These are phyloP conservation scores for Mortierella sp. DNA, from an alignment of 371 early-diverging fungal species.

Conservation along the genomic window DNA sequence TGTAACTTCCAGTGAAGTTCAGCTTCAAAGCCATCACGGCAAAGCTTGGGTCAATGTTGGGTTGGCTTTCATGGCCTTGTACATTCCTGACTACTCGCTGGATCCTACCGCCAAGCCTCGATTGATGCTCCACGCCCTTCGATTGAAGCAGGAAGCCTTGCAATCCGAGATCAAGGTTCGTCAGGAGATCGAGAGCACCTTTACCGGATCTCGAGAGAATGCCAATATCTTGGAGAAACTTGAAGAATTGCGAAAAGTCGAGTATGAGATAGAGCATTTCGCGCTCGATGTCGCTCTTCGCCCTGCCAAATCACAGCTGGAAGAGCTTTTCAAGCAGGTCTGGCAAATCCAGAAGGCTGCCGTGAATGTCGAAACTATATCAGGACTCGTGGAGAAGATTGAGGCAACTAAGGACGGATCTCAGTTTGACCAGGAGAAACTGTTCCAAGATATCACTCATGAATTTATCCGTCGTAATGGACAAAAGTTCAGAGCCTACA, in stretches of 20 bases:
- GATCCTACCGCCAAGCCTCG: conserved; percentile 83
- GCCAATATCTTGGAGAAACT: conserved; percentile 55
- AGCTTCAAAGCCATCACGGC: conserved; percentile 58
- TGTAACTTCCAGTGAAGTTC: conserved; percentile 27
- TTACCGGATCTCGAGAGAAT: conserved; percentile 73
- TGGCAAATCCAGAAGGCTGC: conserved; percentile 76
- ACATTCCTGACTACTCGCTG: conserved; percentile 81
- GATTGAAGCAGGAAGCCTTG: conserved; percentile 60
- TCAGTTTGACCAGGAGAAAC: conserved; percentile 67
- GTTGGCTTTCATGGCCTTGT: conserved; percentile 71
- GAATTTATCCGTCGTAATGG: conserved; percentile 74
- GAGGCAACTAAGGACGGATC: conserved; percentile 52
- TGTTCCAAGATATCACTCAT: conserved; percentile 79
- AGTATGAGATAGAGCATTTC: conserved; percentile 60
- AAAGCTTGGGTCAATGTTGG: conserved; percentile 69
- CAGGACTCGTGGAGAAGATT: conserved; percentile 61
- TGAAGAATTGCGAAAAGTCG: conserved; percentile 54
- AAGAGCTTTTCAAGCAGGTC: conserved; percentile 82
- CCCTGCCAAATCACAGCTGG: conserved; percentile 77
- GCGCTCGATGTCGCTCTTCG: conserved; percentile 70
- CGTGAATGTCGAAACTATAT: conserved; percentile 64
- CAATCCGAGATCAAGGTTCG: conserved; percentile 66
- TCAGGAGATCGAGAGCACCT: conserved; percentile 65
- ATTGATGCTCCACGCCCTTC: conserved; percentile 69
- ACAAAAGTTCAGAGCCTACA: conserved; percentile 69